Base-by-base conservation (phyloP, 345 rosid genomes). In the Brassica cretica region DNA sequence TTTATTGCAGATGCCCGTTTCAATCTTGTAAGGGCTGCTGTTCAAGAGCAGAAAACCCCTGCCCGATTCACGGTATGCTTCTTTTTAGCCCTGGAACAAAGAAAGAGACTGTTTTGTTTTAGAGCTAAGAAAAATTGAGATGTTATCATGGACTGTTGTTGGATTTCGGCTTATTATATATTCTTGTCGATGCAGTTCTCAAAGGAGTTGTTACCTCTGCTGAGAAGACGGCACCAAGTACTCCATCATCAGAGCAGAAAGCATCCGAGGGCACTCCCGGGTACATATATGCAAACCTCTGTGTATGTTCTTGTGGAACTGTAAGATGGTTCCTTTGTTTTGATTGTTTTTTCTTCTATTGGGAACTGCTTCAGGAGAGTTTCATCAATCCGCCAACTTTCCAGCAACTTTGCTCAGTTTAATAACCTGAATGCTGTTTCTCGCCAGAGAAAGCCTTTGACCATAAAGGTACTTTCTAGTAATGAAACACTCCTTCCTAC, bases 1-100 rank as follows among this genome's bases (percentile, higher is more conserved):
- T 75, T 64, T 16, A 25, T 30, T 66, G 85, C 88, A 95, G 97
- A 86, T 95, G 99, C 78, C 99, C 97, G 0, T 93, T 90, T 80
- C 92, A 89, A 68, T 91, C 97, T 32, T 95, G 99, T 87, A 95
- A 95, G 83, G 91, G 92, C 82, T 93, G 99, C 72, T 95, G 99
- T 65, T 87, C 94, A 27, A 90, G 87, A 86, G 96, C 99, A 1
- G 96, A 93, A 80, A 95, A 95, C 74, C 98, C 96, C 5, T 95
- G 99, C 78, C 88, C 86, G 33, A 95, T 95, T 82, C 99, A 95
- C 35, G 99, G 99, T 95, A 90, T 67, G 24, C 24, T 21, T 21
- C 24, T 21, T 21, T 21, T 21, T 21, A 21, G 24, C 24, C 24
- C 24, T 21, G 24, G 24, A 21, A 21, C 24, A 21, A 21, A 21